Conservation (phyloP, 1,139 yeast species). For the Hansenula sp. region DNA sequence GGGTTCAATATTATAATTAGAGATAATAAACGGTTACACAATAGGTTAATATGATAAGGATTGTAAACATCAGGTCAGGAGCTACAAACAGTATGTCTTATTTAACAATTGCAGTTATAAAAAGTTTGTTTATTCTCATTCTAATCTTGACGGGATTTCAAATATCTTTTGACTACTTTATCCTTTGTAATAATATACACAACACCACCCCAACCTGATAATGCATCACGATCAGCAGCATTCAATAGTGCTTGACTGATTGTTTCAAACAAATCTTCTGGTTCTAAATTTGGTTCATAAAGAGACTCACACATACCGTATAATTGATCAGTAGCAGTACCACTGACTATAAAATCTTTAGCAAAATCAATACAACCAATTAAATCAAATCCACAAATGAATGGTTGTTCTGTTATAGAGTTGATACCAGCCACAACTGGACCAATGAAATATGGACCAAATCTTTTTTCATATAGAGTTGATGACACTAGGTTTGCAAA, state of each 20-base stretch:
- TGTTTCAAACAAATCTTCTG: slow-evolving; percentile 95
- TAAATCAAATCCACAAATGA: slow-evolving; percentile 91
- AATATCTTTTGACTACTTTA: slow-evolving; percentile 78
- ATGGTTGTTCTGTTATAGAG: slow-evolving; percentile 78
- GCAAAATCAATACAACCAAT: slow-evolving; percentile 97
- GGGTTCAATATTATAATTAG: not conserved
- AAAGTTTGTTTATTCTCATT: not conserved
- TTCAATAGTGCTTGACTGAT: slow-evolving; percentile 90
- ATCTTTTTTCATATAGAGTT: slow-evolving; percentile 84
- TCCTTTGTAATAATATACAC: slow-evolving; percentile 93
- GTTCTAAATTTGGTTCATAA: slow-evolving; percentile 88
- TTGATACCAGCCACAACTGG: slow-evolving; percentile 96
- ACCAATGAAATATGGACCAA: slow-evolving; percentile 96
- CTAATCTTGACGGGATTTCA: slow-evolving; percentile 91
- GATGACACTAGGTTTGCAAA: slow-evolving; percentile 91
- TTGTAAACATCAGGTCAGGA: too few species aligned
- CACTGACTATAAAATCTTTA: slow-evolving; percentile 93
- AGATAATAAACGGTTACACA: not conserved
- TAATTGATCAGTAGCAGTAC: slow-evolving; percentile 93
- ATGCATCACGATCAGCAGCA: slow-evolving; percentile 96
- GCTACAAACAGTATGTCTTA: too few species aligned
- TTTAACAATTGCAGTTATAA: too few species aligned
- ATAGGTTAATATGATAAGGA: too few species aligned
- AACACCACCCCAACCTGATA: slow-evolving; percentile 98
- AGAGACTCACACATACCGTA: slow-evolving; percentile 99